Evolutionary conservation across 495 filamentous ascomycete genomes (phyloP).

Genomic region (Penicillium bialowiezense): DNA sequence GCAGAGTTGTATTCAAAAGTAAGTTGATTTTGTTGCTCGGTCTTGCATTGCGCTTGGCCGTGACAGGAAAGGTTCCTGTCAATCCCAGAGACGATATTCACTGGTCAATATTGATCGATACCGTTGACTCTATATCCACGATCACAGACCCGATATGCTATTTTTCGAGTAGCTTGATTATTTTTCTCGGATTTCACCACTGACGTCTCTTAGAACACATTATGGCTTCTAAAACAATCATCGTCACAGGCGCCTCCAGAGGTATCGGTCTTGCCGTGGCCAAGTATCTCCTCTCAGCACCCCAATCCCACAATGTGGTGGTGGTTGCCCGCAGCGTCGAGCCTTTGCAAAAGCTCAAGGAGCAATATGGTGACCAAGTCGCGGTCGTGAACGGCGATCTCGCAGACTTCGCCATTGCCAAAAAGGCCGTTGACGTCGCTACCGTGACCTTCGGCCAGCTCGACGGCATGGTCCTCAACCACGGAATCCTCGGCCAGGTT

Average conservation of each 20-base stretch:
- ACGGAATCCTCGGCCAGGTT: conserved; percentile 79
- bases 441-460: conserved; percentile 64
- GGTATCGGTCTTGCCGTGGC: conserved; percentile 81
- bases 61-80: no score
- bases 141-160: no score
- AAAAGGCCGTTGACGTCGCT: conserved; percentile 61
- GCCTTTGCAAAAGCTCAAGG: conserved; percentile 64
- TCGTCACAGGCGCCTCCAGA: conserved; percentile 62
- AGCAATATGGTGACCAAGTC: conserved; percentile 63
- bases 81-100: no score
- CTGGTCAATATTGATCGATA: no score
- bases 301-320: conserved; percentile 65
- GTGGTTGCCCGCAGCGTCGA: conserved; percentile 68
- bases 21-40: no score
- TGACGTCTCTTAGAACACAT: conserved; percentile 3
- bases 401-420: conserved; percentile 58
- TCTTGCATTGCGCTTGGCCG: no score
- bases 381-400: conserved; percentile 75
- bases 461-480: conserved; percentile 84
- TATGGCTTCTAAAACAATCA: conserved; percentile 54
- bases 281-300: conserved; percentile 62
- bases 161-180: no score
- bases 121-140: no score
- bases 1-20: no score
- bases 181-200: no score